Conservation (phyloP, 345 rosid species). For the Hibiscus trionum region DNA sequence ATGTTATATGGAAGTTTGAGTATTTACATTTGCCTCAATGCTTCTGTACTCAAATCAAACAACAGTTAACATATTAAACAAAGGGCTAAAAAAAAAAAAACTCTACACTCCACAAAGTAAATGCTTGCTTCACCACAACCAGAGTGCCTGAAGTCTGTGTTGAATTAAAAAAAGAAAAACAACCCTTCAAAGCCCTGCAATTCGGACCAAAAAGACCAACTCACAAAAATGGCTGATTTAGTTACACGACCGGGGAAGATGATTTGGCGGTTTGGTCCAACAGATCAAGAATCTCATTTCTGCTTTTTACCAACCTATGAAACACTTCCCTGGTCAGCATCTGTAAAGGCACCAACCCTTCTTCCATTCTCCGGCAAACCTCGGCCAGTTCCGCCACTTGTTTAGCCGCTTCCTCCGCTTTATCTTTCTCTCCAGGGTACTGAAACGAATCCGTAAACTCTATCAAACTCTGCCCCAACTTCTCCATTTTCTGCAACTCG, state of each 20-base stretch:
- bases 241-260: not conserved
- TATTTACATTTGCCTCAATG: conserved; percentile 9
- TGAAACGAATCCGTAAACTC: not conserved
- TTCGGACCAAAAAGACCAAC: not conserved
- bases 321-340: not conserved
- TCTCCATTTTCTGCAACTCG: not conserved
- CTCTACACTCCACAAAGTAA: conserved; percentile 18
- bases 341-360: not conserved
- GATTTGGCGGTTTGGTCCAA: not conserved
- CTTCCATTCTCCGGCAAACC: not conserved
- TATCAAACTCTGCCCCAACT: not conserved
- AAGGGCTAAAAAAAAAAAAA: not conserved
- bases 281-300: not conserved
- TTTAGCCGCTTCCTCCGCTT: not conserved
- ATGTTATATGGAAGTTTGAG: not conserved
- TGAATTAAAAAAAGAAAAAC: not conserved
- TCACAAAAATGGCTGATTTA: not conserved
- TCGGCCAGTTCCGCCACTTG: not conserved
- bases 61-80: not conserved
- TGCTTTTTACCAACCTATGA: not conserved
- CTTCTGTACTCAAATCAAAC: conserved; percentile 7
- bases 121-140: conserved; percentile 16
- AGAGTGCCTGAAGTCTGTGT: not conserved
- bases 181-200: not conserved
- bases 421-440: not conserved